Conservation (phyloP, 345 rosid genomes). For the Durio zibethinus region DNA sequence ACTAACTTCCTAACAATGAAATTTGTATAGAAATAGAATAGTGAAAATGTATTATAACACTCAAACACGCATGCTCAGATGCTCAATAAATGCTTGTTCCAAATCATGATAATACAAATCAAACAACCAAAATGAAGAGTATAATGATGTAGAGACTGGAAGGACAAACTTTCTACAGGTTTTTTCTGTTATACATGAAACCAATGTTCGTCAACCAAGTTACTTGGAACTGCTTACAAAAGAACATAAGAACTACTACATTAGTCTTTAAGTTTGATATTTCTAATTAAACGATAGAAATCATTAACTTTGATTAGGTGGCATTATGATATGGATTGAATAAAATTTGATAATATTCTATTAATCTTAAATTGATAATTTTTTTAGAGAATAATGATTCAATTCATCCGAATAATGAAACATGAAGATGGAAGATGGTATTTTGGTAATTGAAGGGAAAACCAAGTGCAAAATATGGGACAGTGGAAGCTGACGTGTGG, state of each 20-base stretch:
- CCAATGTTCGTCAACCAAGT: slow-evolving; percentile 86
- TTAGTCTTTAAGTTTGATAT: slow-evolving; percentile 27
- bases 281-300: too few species aligned
- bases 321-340: background rate
- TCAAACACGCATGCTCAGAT: background rate
- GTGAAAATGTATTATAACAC: background rate
- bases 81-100: background rate
- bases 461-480: background rate
- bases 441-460: slow-evolving; percentile 8
- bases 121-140: slow-evolving; percentile 11
- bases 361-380: background rate
- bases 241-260: slow-evolving; percentile 33
- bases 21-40: background rate
- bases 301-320: background rate
- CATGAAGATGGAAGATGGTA: too few species aligned
- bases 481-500: slow-evolving; percentile 7
- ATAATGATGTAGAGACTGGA: slow-evolving; percentile 18
- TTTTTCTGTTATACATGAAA: slow-evolving; percentile 34
- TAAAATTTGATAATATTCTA: background rate
- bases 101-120: background rate
- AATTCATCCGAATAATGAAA: too few species aligned
- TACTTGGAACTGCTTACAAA: slow-evolving; percentile 90
- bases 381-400: too few species aligned
- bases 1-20: background rate
- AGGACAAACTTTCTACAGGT: slow-evolving; percentile 77